Conservation (phyloP, 1,284 basidiomycete species). For the Boletellus sp. region DNA sequence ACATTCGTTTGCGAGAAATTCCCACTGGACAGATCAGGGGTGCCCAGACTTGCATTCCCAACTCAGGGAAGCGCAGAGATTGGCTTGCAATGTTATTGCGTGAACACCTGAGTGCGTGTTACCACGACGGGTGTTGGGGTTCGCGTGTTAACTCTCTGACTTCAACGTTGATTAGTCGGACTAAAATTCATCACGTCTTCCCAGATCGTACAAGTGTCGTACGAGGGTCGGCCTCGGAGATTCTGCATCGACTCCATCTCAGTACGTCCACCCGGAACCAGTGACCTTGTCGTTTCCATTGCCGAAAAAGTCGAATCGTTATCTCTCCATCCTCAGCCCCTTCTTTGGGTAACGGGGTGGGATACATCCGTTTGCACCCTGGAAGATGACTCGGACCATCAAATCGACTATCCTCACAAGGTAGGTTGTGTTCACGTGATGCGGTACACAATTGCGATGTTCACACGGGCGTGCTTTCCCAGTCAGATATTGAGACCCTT, state of each 20-base stretch:
- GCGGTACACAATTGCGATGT: conserved; percentile 5
- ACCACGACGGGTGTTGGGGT: not conserved
- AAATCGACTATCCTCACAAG: conserved; percentile 28
- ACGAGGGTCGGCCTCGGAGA: conserved; percentile 55
- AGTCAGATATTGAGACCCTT: conserved; percentile 46
- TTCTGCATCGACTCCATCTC: conserved; percentile 54
- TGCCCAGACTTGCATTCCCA: conserved; percentile 7
- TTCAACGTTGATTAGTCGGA: conserved; percentile 50
- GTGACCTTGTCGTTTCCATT: conserved; percentile 33
- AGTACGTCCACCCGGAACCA: conserved; percentile 29
- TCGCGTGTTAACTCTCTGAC: conserved; percentile 11
- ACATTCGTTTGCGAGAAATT: conserved; percentile 51
- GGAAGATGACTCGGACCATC: conserved; percentile 30
- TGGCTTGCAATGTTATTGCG: conserved; percentile 65
- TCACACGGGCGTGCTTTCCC: conserved; percentile 14
- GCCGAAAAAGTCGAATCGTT: conserved; percentile 41
- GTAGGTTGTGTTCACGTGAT: conserved; percentile 22
- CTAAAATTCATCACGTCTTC: conserved; percentile 64
- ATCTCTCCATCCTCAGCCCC: conserved; percentile 35
- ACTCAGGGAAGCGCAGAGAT: conserved; percentile 46
- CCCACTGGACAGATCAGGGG: conserved; percentile 11
- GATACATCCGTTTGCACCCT: conserved; percentile 52
- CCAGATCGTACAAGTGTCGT: conserved; percentile 61
- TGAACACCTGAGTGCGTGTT: conserved; percentile 55
- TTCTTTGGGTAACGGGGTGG: conserved; percentile 62